Evolutionary conservation across 1,139 yeast species (phyloP).

Genomic region (Arxiozyma slooffiae): DNA sequence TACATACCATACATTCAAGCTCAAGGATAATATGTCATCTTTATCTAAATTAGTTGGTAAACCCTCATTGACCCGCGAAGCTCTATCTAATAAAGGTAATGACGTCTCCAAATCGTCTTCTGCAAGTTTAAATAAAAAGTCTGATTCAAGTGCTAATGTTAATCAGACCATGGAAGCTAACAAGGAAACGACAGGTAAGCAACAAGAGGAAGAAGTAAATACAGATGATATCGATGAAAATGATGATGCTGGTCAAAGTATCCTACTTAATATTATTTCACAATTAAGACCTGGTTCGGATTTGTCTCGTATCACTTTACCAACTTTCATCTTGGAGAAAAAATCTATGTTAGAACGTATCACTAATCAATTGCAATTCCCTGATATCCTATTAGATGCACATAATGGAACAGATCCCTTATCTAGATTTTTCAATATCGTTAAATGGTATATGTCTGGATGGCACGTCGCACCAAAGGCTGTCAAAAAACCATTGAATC

Average conservation of each 20-base stretch:
- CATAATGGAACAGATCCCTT: constrained; percentile 48
- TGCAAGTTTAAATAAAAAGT: not conserved
- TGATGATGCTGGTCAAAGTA: constrained; percentile 81
- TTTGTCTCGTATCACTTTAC: constrained; percentile 78
- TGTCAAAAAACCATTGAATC: constrained; percentile 91
- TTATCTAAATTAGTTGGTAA: constrained; percentile 1
- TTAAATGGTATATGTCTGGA: constrained; percentile 84
- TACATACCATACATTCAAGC: not conserved
- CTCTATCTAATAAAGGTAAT: not conserved
- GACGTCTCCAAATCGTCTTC: not conserved
- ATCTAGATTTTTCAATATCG: constrained; percentile 60
- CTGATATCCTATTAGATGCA: constrained; percentile 64
- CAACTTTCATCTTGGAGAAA: constrained; percentile 88
- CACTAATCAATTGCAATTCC: constrained; percentile 80
- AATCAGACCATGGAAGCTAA: not conserved
- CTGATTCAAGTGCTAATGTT: not conserved
- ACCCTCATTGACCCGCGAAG: not conserved
- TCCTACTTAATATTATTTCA: constrained; percentile 74
- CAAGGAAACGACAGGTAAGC: not conserved
- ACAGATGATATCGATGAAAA: constrained; percentile 80
- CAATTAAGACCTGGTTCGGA: constrained; percentile 92
- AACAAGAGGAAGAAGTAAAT: constrained; percentile 11
- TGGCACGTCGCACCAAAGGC: constrained; percentile 99
- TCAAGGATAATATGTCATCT: not conserved
- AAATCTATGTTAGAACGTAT: constrained; percentile 94